These are phyloP conservation scores for Hansfordia pulvinata DNA, from an alignment of 2,329 filamentous ascomycete species.

Conservation along the genomic window DNA sequence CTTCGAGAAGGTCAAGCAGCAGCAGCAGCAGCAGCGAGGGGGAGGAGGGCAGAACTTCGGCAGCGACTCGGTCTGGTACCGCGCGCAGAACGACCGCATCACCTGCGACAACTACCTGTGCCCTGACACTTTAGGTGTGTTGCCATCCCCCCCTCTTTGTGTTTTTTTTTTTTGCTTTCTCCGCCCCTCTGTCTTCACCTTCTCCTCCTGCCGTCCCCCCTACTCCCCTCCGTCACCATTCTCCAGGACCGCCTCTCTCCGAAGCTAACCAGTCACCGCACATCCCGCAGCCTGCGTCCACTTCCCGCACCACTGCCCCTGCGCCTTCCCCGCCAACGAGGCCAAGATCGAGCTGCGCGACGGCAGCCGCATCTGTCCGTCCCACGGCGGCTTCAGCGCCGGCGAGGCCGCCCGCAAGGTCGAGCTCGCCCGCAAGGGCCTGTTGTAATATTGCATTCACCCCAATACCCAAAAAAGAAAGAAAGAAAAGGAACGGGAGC, in stretches of 20 bases:
- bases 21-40: constrained; percentile 39
- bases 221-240: no score
- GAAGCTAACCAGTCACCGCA: not conserved
- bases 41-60: constrained; percentile 52
- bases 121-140: constrained; percentile 61
- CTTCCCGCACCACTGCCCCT: constrained; percentile 95
- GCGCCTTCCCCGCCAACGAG: constrained; percentile 62
- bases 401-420: constrained; percentile 64
- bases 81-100: constrained; percentile 36
- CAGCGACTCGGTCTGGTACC: constrained; percentile 71
- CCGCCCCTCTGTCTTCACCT: not conserved
- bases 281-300: constrained; percentile 63
- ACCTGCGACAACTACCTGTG: constrained; percentile 89
- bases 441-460: constrained; percentile 43
- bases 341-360: constrained; percentile 67
- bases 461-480: not conserved
- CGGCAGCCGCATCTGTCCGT: constrained; percentile 59
- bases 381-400: constrained; percentile 59
- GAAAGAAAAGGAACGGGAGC: constrained; percentile 2
- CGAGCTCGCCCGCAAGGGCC: constrained; percentile 65
- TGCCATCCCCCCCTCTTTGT: constrained; percentile 1
- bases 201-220: no score
- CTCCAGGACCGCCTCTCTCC: not conserved
- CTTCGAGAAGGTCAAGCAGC: no score
- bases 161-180: not conserved